Evolutionary conservation across 129 eudicot genomes (phyloP).

Genomic region (Saposhnikovia divaricata): DNA sequence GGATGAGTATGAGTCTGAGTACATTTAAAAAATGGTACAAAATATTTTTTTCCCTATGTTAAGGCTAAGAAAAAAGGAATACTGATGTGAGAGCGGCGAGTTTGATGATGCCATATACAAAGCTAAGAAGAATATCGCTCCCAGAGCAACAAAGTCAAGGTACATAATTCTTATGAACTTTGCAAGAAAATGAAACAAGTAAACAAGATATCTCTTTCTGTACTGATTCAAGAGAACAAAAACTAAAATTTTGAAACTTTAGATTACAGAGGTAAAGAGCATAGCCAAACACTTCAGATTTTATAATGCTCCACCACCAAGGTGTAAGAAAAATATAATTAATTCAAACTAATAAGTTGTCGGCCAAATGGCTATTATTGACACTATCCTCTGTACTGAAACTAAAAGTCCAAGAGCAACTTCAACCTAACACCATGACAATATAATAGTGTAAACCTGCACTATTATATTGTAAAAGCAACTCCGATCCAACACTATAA

Average conservation of each 20-base stretch:
- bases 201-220: not conserved
- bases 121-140: conserved; percentile 41
- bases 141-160: conserved; percentile 26
- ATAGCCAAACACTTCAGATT: not conserved
- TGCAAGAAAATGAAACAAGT: not conserved
- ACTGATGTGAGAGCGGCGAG: conserved; percentile 45
- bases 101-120: conserved; percentile 42
- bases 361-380: not conserved
- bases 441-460: no score
- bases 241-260: not conserved
- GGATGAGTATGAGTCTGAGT: conserved; percentile 10
- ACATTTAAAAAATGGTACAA: conserved; percentile 38
- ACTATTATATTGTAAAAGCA: no score
- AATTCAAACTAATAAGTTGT: not conserved
- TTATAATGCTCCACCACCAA: not conserved
- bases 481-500: no score
- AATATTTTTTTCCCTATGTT: conserved; percentile 42
- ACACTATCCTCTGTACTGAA: not conserved
- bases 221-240: no score
- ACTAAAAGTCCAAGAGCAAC: not conserved
- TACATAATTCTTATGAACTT: not conserved
- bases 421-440: no score
- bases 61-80: conserved; percentile 42
- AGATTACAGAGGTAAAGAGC: not conserved
- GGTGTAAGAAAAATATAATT: not conserved